phyloP scores from a whole-genome alignment of 2,329 filamentous ascomycete genomes.

The Elsinoe perseae region DNA sequence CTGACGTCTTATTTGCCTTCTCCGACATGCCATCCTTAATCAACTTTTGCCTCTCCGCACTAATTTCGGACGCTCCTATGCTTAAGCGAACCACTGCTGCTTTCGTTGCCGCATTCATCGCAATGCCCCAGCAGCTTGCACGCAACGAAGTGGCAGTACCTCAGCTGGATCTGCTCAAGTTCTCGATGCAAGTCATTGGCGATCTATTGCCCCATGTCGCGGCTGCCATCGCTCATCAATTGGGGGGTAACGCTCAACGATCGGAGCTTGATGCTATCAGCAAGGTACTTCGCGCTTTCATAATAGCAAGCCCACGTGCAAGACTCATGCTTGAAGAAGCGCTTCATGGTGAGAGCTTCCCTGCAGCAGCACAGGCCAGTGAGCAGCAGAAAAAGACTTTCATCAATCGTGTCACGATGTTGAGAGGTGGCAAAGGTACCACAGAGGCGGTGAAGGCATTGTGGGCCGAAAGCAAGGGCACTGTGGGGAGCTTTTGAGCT shows the following conservation, averaged over 20 bases:
- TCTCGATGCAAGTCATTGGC: constrained; percentile 35
- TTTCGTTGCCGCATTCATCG: constrained; percentile 59
- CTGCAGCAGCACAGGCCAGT: constrained; percentile 49
- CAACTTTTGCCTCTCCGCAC: constrained; percentile 60
- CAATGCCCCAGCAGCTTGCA: constrained; percentile 30
- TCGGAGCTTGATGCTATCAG: constrained; percentile 65
- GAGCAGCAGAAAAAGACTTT: constrained; percentile 55
- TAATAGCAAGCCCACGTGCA: constrained; percentile 24
- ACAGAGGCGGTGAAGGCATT: constrained; percentile 64
- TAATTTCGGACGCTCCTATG: constrained; percentile 64
- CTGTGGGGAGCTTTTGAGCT: constrained; percentile 20
- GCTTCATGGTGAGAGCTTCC: constrained; percentile 43
- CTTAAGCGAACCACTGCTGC: constrained; percentile 66
- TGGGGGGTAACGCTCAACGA: constrained; percentile 60
- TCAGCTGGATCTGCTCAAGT: constrained; percentile 17
- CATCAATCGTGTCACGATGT: constrained; percentile 57
- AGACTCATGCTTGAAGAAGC: constrained; percentile 47
- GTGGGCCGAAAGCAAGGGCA: constrained; percentile 58
- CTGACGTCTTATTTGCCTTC: constrained; percentile 53
- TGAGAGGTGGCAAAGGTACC: constrained; percentile 57
- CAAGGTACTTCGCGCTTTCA: constrained; percentile 62
- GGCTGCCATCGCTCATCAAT: constrained; percentile 54
- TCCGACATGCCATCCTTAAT: constrained; percentile 59
- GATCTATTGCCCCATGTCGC: constrained; percentile 56
- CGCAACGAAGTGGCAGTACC: constrained; percentile 22